Evolutionary conservation across 2,329 filamentous ascomycete genomes (phyloP), one percentile per base, ranked within the genome.

Genomic region (Talaromyces sp.): DNA sequence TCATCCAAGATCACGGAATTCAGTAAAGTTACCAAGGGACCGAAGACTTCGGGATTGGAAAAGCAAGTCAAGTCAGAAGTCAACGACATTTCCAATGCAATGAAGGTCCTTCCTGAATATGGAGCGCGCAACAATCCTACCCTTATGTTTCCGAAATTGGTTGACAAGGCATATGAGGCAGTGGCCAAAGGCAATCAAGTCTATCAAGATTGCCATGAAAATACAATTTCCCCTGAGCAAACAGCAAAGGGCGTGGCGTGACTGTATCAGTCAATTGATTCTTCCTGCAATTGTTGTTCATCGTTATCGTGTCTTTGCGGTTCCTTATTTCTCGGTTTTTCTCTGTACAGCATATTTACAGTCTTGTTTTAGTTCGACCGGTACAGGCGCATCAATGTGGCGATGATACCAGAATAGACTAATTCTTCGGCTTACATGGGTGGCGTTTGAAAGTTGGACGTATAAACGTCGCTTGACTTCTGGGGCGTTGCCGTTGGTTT

Each of bases 41-140:
- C 66, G 38, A 69, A 65, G 24, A 58, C 62, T 10, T 60, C 67
- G 17, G 49, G 27, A 11, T 27, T 51, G 26, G 64, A 63, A 51
- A 71, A 75, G 52, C 60, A 65, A 3, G 46, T 63, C 61, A 71
- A 70, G 62, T 46, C 64, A 49, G 69, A 71, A 46, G 66, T 63
- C 58, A 66, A 64, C 19, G 65, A 69, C 10, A 49, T 56, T 32
- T 63, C 64, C 56, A 74, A 74, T 55, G 67, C 72, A 11, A 75
- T 77, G 71, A 69, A 68, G 26, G 68, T 71, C 21, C 61, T 77
- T 56, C 69, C 73, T 31, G 65, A 70, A 3, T 69, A 70, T 35
- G 71, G 71, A 41, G 69, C 69, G 14, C 71, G 71, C 59, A 76
- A 70, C 61, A 78, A 77, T 58, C 49, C 14, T 17, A 69, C 73